Conservation (phyloP, 2,329 filamentous ascomycete species). For the Xenosphaeropsis pyriputrescens region DNA sequence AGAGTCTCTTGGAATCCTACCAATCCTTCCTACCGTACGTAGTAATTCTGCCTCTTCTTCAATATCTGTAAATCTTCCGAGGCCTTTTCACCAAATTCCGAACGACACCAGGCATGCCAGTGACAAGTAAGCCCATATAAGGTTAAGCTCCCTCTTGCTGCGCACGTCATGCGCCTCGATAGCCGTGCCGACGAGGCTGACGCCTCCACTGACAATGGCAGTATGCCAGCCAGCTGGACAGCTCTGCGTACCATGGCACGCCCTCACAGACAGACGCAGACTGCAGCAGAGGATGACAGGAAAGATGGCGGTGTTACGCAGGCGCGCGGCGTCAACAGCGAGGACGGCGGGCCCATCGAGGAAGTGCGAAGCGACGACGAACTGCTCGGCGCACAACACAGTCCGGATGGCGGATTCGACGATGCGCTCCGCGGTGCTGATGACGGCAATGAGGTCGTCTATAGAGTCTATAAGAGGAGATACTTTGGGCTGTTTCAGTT, state of each 20-base stretch:
- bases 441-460: constrained; percentile 12
- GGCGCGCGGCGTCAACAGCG: constrained; percentile 1
- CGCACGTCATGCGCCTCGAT: not conserved
- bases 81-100: not conserved
- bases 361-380: constrained; percentile 16
- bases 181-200: not conserved
- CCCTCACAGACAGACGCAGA: constrained; percentile 6
- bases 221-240: constrained; percentile 10
- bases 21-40: no score
- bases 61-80: not conserved
- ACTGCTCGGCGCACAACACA: constrained; percentile 10
- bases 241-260: constrained; percentile 10
- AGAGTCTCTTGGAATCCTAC: no score
- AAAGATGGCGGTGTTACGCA: constrained; percentile 3
- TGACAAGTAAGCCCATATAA: not conserved
- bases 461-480: constrained; percentile 63
- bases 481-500: constrained; percentile 77
- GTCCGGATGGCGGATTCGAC: constrained; percentile 1
- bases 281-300: constrained; percentile 1
- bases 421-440: constrained; percentile 1
- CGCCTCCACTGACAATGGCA: not conserved
- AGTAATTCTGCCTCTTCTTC: not conserved
- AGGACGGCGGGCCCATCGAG: constrained; percentile 10
- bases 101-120: not conserved
- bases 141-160: not conserved